Base-by-base conservation (phyloP, 257 asterid species). In the Leonotis leonurus region DNA sequence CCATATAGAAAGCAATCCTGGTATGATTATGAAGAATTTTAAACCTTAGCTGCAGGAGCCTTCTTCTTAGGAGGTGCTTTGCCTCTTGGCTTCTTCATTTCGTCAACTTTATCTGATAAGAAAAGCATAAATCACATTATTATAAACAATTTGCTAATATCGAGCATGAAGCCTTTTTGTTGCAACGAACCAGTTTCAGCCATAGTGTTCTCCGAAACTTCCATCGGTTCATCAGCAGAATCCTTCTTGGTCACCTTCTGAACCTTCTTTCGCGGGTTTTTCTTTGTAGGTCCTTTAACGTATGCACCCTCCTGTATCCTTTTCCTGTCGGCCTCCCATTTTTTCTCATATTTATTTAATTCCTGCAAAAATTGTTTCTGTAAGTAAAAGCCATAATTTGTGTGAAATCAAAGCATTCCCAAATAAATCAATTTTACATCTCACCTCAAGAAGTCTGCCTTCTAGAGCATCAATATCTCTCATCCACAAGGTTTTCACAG, bases 381-480 rank as follows among this genome's bases (percentile, higher is more conserved):
- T 49, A 14, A 50, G 69, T 10, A 36, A 39, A 35, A 56, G 55
- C 1, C 11, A 33, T n/a, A 14, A 21, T 49, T 3, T 8, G 40
- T 49, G 50, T 40, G 16, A 54, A 25, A 41, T 18, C 35, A 37
- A 46, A 29, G 36, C 3, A 62, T 24, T 18, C 30, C 22, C 6
- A 65, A 40, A 20, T 2, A 27, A 68, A 8, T 5, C 12, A 13
- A n/a, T 43, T n/a, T 40, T 11, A 59, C 27, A 56, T 67, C 90
- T 62, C 75, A 93, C 99, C 53, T 85, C 84, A 66, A 52, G 3
- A 17, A 81, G 79, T 74, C 82, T 84, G 16, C 2, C 40, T 65
- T 89, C 96, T 6, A 93, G 85, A 68, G 80, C 83, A 51, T 80
- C 96, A 13, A 93, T 89, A 82, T 93, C 99, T 49, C 71, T 80